Base-by-base conservation (phyloP, 1,139 yeast species). In the Petasospora fabianii region DNA sequence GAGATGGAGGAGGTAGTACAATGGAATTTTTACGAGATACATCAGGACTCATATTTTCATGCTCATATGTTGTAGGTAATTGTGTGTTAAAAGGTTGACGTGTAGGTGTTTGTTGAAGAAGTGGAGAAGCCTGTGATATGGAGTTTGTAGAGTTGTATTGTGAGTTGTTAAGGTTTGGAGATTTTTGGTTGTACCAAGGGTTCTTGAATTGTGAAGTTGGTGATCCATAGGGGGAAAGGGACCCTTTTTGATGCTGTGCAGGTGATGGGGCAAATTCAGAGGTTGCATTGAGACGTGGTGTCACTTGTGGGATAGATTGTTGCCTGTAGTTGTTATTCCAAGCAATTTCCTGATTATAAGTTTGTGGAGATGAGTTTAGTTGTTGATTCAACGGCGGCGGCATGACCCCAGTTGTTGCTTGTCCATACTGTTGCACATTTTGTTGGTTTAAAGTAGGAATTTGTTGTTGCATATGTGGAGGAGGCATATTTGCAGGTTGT, bases 1-100 rank as follows among this genome's bases (percentile, higher is more conserved):
- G 39, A 3, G 52, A 38, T 18, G 62, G 62, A 3, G 60, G 61
- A 3, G 60, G 61, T 8, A 45, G 24, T 2, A 54, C 51, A 13
- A 61, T 31, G 1, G 59, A 53, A 30, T 56, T 49, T 35, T 51
- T 48, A n/a, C 54, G 34, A 6, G 50, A 36, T 2, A 39, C 21
- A n/a, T 43, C 33, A 5, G 45, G 38, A 10, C 43, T 30, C 46
- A 45, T 42, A 16, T 35, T 15, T 4, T 49, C 56, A 32, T 54
- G 43, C 32, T 54, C 58, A 31, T 54, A 53, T 0, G 58, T 53
- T 2, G 57, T 47, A 16, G 54, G 50, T 14, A 54, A 29, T 29
- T 53, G 57, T n/a, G 39, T 39, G 34, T 44, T 49, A 37, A 49
- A 48, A 3, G 39, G 32, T 11, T 45, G 30, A 5, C 55, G 42